phyloP scores from a whole-genome alignment of 2,329 filamentous ascomycete species.

The Apiospora kogelbergensis region DNA sequence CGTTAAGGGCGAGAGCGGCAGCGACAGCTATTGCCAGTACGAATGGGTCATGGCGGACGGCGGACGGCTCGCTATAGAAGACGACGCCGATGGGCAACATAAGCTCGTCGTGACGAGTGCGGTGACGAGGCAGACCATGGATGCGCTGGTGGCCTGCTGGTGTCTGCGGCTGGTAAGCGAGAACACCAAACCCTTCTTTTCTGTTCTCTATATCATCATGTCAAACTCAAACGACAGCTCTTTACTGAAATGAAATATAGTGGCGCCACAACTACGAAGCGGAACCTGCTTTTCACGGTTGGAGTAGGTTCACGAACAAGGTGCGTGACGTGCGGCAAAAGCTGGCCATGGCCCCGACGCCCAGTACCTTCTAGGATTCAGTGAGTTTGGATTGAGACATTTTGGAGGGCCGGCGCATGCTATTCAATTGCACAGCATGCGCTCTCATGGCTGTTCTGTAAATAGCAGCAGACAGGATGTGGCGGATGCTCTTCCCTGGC shows the following conservation, averaged over 20 bases:
- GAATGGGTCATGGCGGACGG: slow-evolving; percentile 1
- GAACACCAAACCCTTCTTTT: neutral
- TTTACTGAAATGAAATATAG: neutral
- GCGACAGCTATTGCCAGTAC: neutral
- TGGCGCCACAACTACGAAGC: neutral
- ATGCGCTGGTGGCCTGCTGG: slow-evolving; percentile 2
- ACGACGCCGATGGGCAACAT: slow-evolving; percentile 2
- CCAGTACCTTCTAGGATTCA: neutral
- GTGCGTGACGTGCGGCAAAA: neutral
- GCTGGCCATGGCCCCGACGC: neutral
- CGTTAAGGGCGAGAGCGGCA: no score
- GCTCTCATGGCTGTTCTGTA: neutral
- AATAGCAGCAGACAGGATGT: neutral
- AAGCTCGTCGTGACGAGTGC: neutral
- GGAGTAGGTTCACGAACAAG: neutral
- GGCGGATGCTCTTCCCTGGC: neutral
- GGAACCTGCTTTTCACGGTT: neutral
- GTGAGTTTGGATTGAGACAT: neutral
- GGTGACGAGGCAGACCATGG: slow-evolving; percentile 7
- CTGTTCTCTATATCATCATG: neutral
- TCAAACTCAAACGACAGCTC: neutral
- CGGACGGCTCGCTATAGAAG: neutral
- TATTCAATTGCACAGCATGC: no score
- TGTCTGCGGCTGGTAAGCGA: neutral
- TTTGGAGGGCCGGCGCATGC: neutral